Evolutionary conservation across 768 basidiomycete genomes (phyloP).

Genomic region (Trametes maxima): DNA sequence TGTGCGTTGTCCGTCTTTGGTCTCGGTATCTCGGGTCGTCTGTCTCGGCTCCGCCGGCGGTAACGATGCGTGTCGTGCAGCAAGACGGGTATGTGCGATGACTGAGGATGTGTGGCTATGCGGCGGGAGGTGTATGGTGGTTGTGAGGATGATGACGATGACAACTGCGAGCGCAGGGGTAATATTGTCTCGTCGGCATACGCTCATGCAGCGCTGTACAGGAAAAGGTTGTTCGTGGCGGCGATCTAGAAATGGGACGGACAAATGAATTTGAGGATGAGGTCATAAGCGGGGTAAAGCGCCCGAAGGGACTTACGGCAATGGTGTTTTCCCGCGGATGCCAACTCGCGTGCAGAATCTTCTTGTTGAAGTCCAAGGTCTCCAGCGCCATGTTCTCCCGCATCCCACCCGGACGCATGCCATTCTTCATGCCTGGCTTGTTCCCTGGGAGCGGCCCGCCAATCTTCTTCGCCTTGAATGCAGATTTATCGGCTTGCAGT

Average conservation of each 20-base stretch:
- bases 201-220: slow-evolving; percentile 66
- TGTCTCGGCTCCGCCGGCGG: slow-evolving; percentile 21
- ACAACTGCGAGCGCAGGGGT: background rate
- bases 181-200: background rate
- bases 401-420: slow-evolving; percentile 68
- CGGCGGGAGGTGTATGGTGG: background rate
- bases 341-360: slow-evolving; percentile 95
- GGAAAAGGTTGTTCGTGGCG: slow-evolving; percentile 94
- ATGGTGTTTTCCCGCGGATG: slow-evolving; percentile 99
- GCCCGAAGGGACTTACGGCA: slow-evolving; percentile 62
- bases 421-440: slow-evolving; percentile 74
- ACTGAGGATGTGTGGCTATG: background rate
- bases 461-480: slow-evolving; percentile 99
- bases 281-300: background rate
- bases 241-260: slow-evolving; percentile 64
- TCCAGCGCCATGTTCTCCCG: slow-evolving; percentile 88
- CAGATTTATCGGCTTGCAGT: slow-evolving; percentile 97
- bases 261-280: slow-evolving; percentile 6
- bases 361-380: slow-evolving; percentile 93
- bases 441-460: slow-evolving; percentile 79
- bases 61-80: slow-evolving; percentile 15
- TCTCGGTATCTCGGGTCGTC: slow-evolving; percentile 26
- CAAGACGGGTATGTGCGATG: background rate
- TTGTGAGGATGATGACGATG: background rate
- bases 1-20: slow-evolving; percentile 19